Evolutionary conservation across 129 eudicot genomes (phyloP).

Genomic region (Tagetes erecta): DNA sequence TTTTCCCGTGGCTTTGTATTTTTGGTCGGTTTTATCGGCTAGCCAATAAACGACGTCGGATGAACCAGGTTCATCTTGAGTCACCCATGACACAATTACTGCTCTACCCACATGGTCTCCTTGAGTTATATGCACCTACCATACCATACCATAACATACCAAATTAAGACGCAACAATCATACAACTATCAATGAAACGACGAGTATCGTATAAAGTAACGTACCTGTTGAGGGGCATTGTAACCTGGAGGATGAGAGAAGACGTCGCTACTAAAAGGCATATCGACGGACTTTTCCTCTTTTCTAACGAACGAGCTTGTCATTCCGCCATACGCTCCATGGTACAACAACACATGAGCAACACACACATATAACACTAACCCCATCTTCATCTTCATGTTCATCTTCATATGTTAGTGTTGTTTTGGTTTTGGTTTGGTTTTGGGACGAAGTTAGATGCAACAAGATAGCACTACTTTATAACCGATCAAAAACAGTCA

Average conservation of each 20-base stretch:
- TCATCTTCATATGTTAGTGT: too few species aligned
- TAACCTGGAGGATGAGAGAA: constrained; percentile 73
- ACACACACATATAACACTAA: too few species aligned
- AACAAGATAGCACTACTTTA: constrained; percentile 6
- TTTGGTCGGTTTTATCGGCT: constrained; percentile 33
- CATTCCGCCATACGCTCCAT: constrained; percentile 46
- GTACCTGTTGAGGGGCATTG: constrained; percentile 97
- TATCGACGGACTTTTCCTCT: constrained; percentile 49
- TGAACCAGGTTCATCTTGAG: constrained; percentile 68
- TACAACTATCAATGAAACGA: constrained; percentile 4
- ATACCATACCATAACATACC: not conserved
- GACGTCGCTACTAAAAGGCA: constrained; percentile 80
- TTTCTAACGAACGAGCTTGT: constrained; percentile 70
- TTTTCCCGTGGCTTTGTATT: constrained; percentile 44
- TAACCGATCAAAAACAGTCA: constrained; percentile 20
- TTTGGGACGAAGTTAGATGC: constrained; percentile 17
- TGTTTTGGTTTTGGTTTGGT: not conserved
- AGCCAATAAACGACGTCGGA: constrained; percentile 56
- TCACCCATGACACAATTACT: constrained; percentile 87
- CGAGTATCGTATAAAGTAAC: too few species aligned
- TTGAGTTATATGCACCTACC: constrained; percentile 86
- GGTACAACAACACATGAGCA: not conserved
- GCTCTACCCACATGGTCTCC: constrained; percentile 80
- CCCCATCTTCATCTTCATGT: constrained; percentile 5
- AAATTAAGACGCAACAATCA: not conserved